A percentile compares a stretch with the other conserved stretches of the same genome.
Conservation (phyloP, 208 protist species). For the Leishmania guyanensis region DNA sequence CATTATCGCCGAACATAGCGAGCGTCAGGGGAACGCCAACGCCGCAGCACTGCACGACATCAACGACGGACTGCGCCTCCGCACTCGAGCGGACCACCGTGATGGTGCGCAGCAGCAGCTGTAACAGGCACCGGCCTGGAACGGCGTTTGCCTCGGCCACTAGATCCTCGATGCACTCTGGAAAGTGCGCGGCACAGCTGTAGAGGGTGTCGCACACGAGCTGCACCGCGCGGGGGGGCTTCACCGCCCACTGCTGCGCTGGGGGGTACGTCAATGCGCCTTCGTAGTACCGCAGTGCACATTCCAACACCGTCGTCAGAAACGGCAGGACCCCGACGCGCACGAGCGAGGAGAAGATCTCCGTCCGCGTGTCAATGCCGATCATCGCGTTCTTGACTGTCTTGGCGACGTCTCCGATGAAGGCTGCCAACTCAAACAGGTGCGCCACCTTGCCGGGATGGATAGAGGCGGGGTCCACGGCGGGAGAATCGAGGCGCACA, state of each 20-base stretch:
- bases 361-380: constrained; percentile 44
- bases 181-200: constrained; percentile 27
- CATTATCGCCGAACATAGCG: constrained; percentile 30
- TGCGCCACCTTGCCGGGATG: constrained; percentile 19
- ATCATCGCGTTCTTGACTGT: constrained; percentile 68
- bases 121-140: constrained; percentile 33
- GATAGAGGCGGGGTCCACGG: constrained; percentile 11
- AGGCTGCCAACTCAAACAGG: constrained; percentile 56
- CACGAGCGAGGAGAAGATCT: constrained; percentile 55
- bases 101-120: constrained; percentile 45
- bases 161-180: constrained; percentile 15
- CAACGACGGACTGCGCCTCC: constrained; percentile 48
- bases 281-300: constrained; percentile 31
- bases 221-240: constrained; percentile 22
- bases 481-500: constrained; percentile 9
- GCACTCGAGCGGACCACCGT: constrained; percentile 32
- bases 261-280: constrained; percentile 1
- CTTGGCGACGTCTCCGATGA: constrained; percentile 68
- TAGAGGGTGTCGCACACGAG: constrained; percentile 28
- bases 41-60: constrained; percentile 37
- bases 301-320: constrained; percentile 28
- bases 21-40: constrained; percentile 27
- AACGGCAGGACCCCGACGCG: constrained; percentile 45
- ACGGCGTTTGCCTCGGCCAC: constrained; percentile 16
- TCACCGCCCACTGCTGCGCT: constrained; percentile 15